Evolutionary conservation across 441 rosid species (phyloP).

Genomic region (Sinapis alba): DNA sequence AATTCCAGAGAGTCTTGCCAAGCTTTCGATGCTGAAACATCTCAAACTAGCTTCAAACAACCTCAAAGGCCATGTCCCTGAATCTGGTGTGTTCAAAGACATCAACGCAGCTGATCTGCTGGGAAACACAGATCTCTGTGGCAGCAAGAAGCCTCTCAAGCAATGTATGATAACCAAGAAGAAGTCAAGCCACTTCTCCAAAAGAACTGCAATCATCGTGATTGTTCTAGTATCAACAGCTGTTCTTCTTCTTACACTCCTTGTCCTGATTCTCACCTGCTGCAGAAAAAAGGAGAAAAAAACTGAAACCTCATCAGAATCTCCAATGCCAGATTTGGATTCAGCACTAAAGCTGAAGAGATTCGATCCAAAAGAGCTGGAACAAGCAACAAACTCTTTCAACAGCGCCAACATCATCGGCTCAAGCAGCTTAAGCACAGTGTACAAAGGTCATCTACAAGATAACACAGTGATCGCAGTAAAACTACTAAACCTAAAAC

Average conservation of each 20-base stretch:
- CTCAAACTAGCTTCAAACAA: slow-evolving; percentile 72
- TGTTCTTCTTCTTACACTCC: slow-evolving; percentile 35
- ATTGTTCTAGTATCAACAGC: slow-evolving; percentile 49
- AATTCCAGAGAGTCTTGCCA: slow-evolving; percentile 67
- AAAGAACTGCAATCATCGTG: slow-evolving; percentile 45
- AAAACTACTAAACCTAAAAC: slow-evolving; percentile 69
- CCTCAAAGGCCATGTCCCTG: slow-evolving; percentile 73
- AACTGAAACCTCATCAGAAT: slow-evolving; percentile 32
- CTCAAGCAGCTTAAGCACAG: slow-evolving; percentile 77
- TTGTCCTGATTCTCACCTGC: slow-evolving; percentile 36
- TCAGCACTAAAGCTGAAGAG: slow-evolving; percentile 56
- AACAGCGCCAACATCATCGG: slow-evolving; percentile 61
- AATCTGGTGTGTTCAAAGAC: slow-evolving; percentile 62
- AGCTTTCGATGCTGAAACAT: slow-evolving; percentile 56
- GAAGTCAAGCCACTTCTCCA: slow-evolving; percentile 48
- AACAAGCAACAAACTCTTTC: slow-evolving; percentile 67
- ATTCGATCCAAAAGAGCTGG: slow-evolving; percentile 57
- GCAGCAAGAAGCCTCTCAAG: slow-evolving; percentile 44
- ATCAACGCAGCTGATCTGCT: slow-evolving; percentile 48
- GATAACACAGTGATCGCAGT: slow-evolving; percentile 66
- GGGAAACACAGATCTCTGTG: slow-evolving; percentile 78
- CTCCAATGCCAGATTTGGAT: slow-evolving; percentile 47
- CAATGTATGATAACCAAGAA: slow-evolving; percentile 47
- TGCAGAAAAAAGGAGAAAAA: slow-evolving; percentile 37
- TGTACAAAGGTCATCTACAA: slow-evolving; percentile 70